Conservation (phyloP, 305 asterid genomes). For the Solanum hybrid region DNA sequence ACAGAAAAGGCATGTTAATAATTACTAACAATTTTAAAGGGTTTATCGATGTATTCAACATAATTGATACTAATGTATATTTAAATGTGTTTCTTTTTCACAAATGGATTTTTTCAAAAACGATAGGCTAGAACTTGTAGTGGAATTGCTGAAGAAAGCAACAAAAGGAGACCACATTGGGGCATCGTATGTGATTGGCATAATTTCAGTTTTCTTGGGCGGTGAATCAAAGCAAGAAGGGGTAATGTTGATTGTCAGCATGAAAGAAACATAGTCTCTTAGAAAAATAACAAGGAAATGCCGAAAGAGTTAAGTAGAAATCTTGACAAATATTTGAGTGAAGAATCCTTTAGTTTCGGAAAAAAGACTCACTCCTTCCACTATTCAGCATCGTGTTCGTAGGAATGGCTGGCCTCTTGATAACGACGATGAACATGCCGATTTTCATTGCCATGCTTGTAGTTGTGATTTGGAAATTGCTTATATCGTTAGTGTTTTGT, state of each 20-base stretch:
- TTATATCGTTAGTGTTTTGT: neutral
- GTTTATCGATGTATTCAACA: neutral
- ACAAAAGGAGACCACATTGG: conserved; percentile 12
- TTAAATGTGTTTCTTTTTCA: neutral
- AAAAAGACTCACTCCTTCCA: neutral
- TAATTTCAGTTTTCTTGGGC: neutral
- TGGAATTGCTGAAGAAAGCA: neutral
- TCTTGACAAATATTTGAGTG: conserved; percentile 1
- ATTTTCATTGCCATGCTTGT: neutral
- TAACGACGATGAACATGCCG: neutral
- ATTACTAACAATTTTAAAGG: neutral
- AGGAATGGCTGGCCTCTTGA: neutral
- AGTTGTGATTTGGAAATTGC: neutral
- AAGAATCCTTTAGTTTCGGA: neutral
- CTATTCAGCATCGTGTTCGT: neutral
- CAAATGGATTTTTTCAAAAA: conserved; percentile 14
- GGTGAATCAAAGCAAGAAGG: neutral
- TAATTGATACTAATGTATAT: neutral
- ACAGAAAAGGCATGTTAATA: conserved; percentile 8
- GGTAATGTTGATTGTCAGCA: neutral
- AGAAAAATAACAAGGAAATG: neutral
- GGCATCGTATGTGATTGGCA: conserved; percentile 7
- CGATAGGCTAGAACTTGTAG: neutral
- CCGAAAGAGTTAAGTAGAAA: neutral
- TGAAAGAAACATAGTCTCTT: neutral